Percentiles rank a stretch among this genome's conserved stretches.
Conservation (phyloP, 1,284 basidiomycete species). For the Cystobasidium sp. region DNA sequence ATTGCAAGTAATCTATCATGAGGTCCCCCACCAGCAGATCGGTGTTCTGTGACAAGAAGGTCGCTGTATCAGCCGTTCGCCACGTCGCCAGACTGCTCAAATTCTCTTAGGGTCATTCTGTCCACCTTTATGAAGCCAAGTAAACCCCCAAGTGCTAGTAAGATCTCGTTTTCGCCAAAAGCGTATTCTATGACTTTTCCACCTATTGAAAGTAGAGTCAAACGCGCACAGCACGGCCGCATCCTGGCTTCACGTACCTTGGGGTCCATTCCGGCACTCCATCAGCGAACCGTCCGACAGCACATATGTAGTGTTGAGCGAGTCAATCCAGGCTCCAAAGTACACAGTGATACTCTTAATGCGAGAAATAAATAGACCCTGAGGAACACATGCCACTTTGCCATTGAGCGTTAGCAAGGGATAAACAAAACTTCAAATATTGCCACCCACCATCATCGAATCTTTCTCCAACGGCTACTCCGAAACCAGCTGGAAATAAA, state of each 20-base stretch:
- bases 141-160: slow-evolving; percentile 24
- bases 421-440: not conserved
- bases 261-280: slow-evolving; percentile 26
- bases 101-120: not conserved
- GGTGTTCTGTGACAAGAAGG: not conserved
- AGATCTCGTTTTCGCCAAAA: slow-evolving; percentile 17
- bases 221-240: not conserved
- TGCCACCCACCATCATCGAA: slow-evolving; percentile 34
- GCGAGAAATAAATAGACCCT: slow-evolving; percentile 9
- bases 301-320: slow-evolving; percentile 22
- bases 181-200: slow-evolving; percentile 24
- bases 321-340: slow-evolving; percentile 37
- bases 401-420: not conserved
- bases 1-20: slow-evolving; percentile 37
- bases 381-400: slow-evolving; percentile 9
- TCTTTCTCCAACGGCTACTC: slow-evolving; percentile 27
- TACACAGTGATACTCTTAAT: slow-evolving; percentile 35
- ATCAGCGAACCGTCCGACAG: slow-evolving; percentile 31
- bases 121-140: slow-evolving; percentile 32
- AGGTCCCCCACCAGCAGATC: slow-evolving; percentile 32
- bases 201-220: not conserved
- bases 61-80: not conserved
- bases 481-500: slow-evolving; percentile 39
- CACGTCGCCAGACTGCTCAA: no score
- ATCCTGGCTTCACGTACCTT: slow-evolving; percentile 7